Base-by-base conservation (phyloP, 768 basidiomycete species). In the Terana coerulea region DNA sequence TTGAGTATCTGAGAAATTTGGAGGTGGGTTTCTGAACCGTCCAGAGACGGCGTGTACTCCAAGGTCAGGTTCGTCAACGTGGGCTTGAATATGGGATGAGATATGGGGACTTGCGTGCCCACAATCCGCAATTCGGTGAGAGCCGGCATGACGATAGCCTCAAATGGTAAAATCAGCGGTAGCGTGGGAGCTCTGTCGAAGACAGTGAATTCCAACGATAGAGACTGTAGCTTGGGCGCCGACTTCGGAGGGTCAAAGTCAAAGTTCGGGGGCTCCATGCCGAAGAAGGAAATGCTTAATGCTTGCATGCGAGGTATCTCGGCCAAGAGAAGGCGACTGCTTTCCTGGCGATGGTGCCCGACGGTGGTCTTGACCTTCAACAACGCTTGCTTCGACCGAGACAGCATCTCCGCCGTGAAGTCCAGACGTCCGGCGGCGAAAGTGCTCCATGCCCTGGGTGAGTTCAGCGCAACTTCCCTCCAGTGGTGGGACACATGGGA, bases 401-500 rank as follows among this genome's bases (percentile, higher is more conserved):
- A 6, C n/a, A 53, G 43, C 44, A 53, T 47, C 17, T 47, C 52
- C 28, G 28, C 22, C 1, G 42, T 42, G 26, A 33, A 46, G 2
- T 46, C 45, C 10, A 30, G n/a, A 4, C 25, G 12, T 14, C n/a
- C 42, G 15, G 40, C 35, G 12, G 15, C 24, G 11, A 53, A 26
- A 4, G 17, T 30, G 37, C 44, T 53, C 53, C 53, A 54, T 9
- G 50, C 25, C 14, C 41, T 6, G 3, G 48, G 48, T 11, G 29
- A 22, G 28, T 19, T 28, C 29, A 54, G 42, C 17, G 53, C 40
- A 29, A 54, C 48, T 33, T 37, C 33, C 22, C 53, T 30, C 47
- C 47, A 54, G 24, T 50, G 49, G 29, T 45, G 49, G 19, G 41
- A 54, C 1, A 54, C 53, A 25, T 50, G 53, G 8, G 53, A 30